Evolutionary conservation across 176 grass and related monocot species (phyloP), one percentile per base, ranked within the genome.

Genomic region (Musa beccarii): DNA sequence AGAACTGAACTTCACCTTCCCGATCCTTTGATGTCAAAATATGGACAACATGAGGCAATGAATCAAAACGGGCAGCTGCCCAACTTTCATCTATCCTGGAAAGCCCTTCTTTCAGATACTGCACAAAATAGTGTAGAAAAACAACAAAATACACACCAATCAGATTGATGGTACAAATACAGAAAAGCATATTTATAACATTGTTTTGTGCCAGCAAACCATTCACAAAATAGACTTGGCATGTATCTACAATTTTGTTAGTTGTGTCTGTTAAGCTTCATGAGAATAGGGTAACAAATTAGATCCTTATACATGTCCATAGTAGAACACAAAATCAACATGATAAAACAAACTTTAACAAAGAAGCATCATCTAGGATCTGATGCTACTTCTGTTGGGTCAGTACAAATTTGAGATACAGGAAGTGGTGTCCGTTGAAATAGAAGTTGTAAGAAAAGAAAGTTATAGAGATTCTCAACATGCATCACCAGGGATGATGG

Each of bases 1-100:
- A 82, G 82, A 93, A 98, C 86, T 91, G 94, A 76, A 98, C 75
- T 85, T 98, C 90, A 73, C 94, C 94, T 80, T 98, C 90, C 16
- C 90, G 86, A 51, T 98, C 90, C 62, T 88, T 90, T 49, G 86
- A 98, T 26, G 90, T 94, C 65, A 99, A 82, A 77, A 94, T 99
- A 74, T 99, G 95, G 19, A 99, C 90, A 23, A 99, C 95, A 76
- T 98, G 90, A 77, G 90, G 90, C 79, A 99, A 80, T 49, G 90
- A 99, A 82, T 99, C 95, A 82, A 94, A 99, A 43, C 90, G 95
- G 13, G 90, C 82, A 43, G 90, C 84, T 20, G 90, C 84, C 95
- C 95, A 99, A 21, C 88, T 84, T 73, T 94, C 90, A 73, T 99
- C 90, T 79, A 94, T 90, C 79, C 90, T 84, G 80, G 70, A 87